Evolutionary conservation across 257 asterid species (phyloP).

Genomic region (Ligustrum vulgare): DNA sequence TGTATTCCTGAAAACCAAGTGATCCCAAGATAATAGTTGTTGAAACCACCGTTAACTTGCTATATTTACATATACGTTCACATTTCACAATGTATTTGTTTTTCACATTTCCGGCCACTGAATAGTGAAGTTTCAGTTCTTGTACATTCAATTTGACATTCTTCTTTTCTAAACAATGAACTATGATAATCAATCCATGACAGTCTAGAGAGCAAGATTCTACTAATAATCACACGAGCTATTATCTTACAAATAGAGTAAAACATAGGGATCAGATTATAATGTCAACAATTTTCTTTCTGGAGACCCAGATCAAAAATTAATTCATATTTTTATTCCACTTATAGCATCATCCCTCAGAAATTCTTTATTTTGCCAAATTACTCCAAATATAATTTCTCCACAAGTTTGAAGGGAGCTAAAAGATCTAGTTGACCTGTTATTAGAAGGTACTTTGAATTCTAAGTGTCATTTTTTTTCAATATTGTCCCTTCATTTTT

Average conservation of each 20-base stretch:
- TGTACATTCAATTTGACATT: background rate
- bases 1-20: background rate
- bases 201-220: background rate
- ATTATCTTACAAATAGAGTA: background rate
- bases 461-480: background rate
- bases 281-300: background rate
- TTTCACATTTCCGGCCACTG: conserved; percentile 1
- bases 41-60: background rate
- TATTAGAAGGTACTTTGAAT: background rate
- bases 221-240: background rate
- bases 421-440: background rate
- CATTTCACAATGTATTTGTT: conserved; percentile 31
- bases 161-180: background rate
- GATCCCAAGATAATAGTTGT: background rate
- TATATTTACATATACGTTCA: background rate
- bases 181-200: background rate
- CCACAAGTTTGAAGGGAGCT: background rate
- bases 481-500: background rate
- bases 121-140: background rate
- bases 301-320: background rate
- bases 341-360: background rate
- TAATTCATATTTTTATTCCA: background rate
- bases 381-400: background rate
- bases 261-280: background rate
- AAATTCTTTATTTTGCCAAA: background rate